These are phyloP conservation scores for Phytopythium vexans DNA, from an alignment of 352 stramenopile species.

Conservation along the genomic window DNA sequence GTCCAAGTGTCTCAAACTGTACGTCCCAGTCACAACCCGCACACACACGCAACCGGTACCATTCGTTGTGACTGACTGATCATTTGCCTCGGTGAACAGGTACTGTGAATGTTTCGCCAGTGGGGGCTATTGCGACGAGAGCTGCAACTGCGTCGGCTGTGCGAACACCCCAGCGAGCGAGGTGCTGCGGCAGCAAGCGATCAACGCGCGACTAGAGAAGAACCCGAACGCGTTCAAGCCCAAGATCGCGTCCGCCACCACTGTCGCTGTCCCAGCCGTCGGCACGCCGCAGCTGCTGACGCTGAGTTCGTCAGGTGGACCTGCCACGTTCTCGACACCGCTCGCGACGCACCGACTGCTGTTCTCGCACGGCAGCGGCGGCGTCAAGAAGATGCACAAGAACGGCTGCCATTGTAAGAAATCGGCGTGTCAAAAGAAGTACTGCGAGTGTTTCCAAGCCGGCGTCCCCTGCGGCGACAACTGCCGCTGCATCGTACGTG, in stretches of 20 bases:
- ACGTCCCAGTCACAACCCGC: constrained; percentile 11
- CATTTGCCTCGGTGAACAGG: constrained; percentile 11
- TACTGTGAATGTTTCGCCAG: constrained; percentile 97
- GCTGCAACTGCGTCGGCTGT: constrained; percentile 92
- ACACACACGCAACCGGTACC: neutral
- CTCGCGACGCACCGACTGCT: constrained; percentile 7
- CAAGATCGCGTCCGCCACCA: constrained; percentile 83
- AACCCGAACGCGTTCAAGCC: constrained; percentile 96
- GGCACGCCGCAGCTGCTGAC: constrained; percentile 1
- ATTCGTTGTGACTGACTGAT: neutral
- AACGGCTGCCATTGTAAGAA: constrained; percentile 97
- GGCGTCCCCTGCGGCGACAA: constrained; percentile 83
- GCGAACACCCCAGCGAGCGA: constrained; percentile 86
- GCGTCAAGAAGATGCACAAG: constrained; percentile 87
- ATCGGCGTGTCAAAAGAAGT: constrained; percentile 96
- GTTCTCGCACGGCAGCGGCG: constrained; percentile 13
- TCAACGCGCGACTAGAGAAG: constrained; percentile 87
- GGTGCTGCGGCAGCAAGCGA: constrained; percentile 73
- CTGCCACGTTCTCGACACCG: constrained; percentile 19
- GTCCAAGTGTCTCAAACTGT: constrained; percentile 97
- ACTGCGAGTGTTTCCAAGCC: constrained; percentile 96
- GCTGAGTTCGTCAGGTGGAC: neutral
- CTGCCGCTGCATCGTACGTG: constrained; percentile 87
- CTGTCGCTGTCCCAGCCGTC: neutral
- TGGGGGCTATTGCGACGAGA: constrained; percentile 88